These are phyloP conservation scores for Collybia nuda DNA, from an alignment of 768 basidiomycete species.

Conservation along the genomic window DNA sequence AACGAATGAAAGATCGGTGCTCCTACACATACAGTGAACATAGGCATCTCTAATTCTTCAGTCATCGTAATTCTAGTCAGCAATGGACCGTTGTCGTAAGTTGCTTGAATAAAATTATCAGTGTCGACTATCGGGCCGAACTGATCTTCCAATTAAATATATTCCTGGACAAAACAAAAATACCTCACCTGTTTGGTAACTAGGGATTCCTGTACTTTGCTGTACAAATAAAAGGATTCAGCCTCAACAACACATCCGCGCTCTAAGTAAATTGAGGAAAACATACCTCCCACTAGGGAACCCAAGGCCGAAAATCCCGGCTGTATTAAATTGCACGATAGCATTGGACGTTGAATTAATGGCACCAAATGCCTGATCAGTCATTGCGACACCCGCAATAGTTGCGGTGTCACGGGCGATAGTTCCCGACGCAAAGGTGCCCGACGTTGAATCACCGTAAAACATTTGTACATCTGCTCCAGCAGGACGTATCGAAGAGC, in stretches of 20 bases:
- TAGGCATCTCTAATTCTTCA: slow-evolving; percentile 39
- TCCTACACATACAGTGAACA: slow-evolving; percentile 42
- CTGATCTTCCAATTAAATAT: slow-evolving; percentile 6
- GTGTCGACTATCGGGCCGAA: slow-evolving; percentile 24
- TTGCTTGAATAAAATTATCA: slow-evolving; percentile 35
- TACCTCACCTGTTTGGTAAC: slow-evolving; percentile 19
- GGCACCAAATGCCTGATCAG: slow-evolving; percentile 53
- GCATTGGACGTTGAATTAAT: slow-evolving; percentile 59
- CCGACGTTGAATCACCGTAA: slow-evolving; percentile 72
- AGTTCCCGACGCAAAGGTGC: slow-evolving; percentile 57
- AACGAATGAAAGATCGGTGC: background rate
- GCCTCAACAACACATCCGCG: background rate
- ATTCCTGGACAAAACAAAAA: background rate
- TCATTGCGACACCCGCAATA: slow-evolving; percentile 51
- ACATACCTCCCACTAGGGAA: slow-evolving; percentile 65
- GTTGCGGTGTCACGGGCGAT: slow-evolving; percentile 54
- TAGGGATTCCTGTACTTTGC: slow-evolving; percentile 36
- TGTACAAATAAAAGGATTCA: slow-evolving; percentile 13
- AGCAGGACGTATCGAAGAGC: slow-evolving; percentile 32
- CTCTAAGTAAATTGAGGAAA: background rate
- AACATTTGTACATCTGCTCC: slow-evolving; percentile 36
- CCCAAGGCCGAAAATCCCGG: slow-evolving; percentile 68
- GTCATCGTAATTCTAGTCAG: slow-evolving; percentile 46
- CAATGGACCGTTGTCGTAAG: slow-evolving; percentile 41
- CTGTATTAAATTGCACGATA: slow-evolving; percentile 51